Evolutionary conservation across 1,284 basidiomycete genomes (phyloP).

Genomic region (Sparassis latifolia): DNA sequence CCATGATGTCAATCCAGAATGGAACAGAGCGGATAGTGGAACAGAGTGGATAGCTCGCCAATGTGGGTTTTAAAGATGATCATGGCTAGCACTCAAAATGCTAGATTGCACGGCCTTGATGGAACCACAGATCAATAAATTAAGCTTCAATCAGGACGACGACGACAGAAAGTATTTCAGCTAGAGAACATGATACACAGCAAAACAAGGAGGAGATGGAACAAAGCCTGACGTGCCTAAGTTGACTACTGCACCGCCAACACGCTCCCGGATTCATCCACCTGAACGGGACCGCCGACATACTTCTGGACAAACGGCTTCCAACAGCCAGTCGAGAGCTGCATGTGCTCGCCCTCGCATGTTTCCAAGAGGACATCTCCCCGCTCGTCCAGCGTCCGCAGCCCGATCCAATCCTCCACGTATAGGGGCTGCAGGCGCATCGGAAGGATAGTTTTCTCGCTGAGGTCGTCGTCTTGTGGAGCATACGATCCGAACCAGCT

Average conservation of each 20-base stretch:
- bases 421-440: slow-evolving; percentile 78
- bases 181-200: too few relatives aligned
- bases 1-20: too few relatives aligned
- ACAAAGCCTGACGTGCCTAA: too few relatives aligned
- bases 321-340: slow-evolving; percentile 57
- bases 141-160: too few relatives aligned
- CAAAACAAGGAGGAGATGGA: too few relatives aligned
- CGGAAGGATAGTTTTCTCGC: slow-evolving; percentile 50
- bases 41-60: too few relatives aligned
- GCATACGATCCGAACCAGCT: slow-evolving; percentile 78
- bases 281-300: slow-evolving; percentile 29
- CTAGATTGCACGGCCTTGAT: too few relatives aligned
- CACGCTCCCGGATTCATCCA: neutral
- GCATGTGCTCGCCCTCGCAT: slow-evolving; percentile 85
- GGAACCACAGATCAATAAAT: too few relatives aligned
- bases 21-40: too few relatives aligned
- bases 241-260: neutral
- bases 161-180: too few relatives aligned
- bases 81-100: too few relatives aligned
- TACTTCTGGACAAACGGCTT: slow-evolving; percentile 42
- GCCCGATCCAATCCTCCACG: slow-evolving; percentile 83
- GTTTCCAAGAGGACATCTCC: slow-evolving; percentile 58
- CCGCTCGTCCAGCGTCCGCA: slow-evolving; percentile 67
- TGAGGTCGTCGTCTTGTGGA: slow-evolving; percentile 25
- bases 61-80: too few relatives aligned